Base-by-base conservation (phyloP, 2,329 filamentous ascomycete species). In the Monosporascus sp. region DNA sequence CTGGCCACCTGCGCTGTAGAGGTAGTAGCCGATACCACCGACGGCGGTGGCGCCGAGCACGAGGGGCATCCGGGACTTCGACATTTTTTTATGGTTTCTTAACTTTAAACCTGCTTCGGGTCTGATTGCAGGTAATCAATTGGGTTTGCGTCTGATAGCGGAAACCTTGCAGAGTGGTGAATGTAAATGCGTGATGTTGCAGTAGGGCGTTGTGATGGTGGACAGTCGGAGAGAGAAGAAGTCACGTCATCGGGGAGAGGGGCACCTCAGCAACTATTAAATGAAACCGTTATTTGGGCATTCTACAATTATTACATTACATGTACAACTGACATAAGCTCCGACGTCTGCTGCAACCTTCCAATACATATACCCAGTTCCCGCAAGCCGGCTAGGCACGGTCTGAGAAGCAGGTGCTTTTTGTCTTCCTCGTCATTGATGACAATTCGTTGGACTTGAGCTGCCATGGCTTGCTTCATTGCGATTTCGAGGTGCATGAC, bases 1-100 rank as follows among this genome's bases (percentile, higher is more conserved):
- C 70, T 84, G 82, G 53, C 93, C 92, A 56, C 93, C 93, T 17
- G 92, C 88, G 49, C 75, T 79, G 79, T 96, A 99, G 58, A 97
- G 81, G 77, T 97, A 97, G 80, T 96, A 97, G 44, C 88, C 90
- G 54, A 85, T 75, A 59, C 84, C 87, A 63, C 82, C 83, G 35
- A 80, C 86, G 59, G 82, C 84, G 55, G 78, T 81, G 60, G 84
- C 72, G 63, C 85, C 87, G 63, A 87, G 66, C 62, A 76, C 65
- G 59, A 77, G 61, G 60, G 79, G 77, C 43, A 72, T 61, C 60
- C 72, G 72, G 48, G 77, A 77, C 55, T 67, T 70, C 59, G 75
- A 75, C 76, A 79, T 80, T 59, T 71, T 58, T 15, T 17, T 20
- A 20, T 31, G 5, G 24, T 25, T 17, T 7, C 5, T 25, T 8